phyloP scores from a whole-genome alignment of 805 yeast genomes.

The Starmerella vitae region DNA sequence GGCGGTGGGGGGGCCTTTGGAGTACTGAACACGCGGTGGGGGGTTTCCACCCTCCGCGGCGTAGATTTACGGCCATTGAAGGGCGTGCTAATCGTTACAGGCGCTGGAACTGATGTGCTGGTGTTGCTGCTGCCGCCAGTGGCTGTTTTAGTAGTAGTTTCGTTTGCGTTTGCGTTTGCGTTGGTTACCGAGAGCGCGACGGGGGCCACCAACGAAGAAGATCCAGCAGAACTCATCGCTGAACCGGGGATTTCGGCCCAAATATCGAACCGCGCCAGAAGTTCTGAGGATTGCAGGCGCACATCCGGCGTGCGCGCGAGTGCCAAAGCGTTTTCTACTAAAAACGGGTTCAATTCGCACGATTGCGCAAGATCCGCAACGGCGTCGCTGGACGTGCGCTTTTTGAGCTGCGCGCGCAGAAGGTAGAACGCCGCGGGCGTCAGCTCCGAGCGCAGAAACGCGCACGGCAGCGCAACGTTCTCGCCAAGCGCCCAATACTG shows the following conservation, averaged over 20 bases:
- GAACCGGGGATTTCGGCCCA: conserved; percentile 7
- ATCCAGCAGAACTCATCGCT: too few species aligned
- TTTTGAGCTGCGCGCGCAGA: conserved; percentile 56
- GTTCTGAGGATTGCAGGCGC: conserved; percentile 41
- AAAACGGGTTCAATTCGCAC: conserved; percentile 57
- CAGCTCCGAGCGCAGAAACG: conserved; percentile 13
- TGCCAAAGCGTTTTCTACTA: conserved; percentile 77
- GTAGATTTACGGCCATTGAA: too few species aligned
- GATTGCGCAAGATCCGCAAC: conserved; percentile 56
- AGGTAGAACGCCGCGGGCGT: conserved; percentile 48
- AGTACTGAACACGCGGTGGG: conserved; percentile 5
- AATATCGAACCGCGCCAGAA: conserved; percentile 20
- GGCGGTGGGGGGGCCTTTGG: conserved; percentile 3
- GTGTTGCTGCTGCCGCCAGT: too few species aligned
- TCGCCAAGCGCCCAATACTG: conserved; percentile 12
- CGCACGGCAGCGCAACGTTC: conserved; percentile 11
- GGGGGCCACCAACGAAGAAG: too few species aligned
- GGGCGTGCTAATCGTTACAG: too few species aligned
- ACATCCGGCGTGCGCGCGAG: conserved; percentile 55
- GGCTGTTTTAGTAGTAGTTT: too few species aligned
- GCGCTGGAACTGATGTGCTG: too few species aligned
- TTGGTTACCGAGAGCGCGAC: too few species aligned
- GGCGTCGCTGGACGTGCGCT: conserved; percentile 43
- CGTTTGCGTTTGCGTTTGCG: too few species aligned
- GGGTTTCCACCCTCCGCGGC: conserved; percentile 13